Conservation (phyloP, 176 grass and related monocot species). For the Tuctoria greenei region DNA sequence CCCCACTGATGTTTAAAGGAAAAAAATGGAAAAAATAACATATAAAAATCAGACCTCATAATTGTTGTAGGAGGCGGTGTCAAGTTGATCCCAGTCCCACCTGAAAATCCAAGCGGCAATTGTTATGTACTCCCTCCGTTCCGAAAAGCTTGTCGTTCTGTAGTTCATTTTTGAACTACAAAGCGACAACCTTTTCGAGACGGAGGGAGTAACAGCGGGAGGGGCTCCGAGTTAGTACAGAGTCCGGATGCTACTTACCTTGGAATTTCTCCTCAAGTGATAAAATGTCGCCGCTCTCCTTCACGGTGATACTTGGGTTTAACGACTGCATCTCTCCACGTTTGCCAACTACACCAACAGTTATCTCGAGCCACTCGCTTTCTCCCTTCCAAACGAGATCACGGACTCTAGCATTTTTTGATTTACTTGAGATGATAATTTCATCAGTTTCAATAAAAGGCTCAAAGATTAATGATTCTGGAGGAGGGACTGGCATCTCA, state of each 20-base stretch:
- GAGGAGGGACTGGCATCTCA: constrained; percentile 86
- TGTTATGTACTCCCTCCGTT: no score
- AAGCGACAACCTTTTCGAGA: no score
- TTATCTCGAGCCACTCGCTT: constrained; percentile 85
- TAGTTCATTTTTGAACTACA: no score
- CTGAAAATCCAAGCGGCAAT: constrained; percentile 42
- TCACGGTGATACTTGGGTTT: constrained; percentile 92
- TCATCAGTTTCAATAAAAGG: constrained; percentile 94
- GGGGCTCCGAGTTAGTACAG: not conserved
- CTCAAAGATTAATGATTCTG: constrained; percentile 77
- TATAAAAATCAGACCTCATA: constrained; percentile 55
- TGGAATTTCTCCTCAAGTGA: constrained; percentile 99
- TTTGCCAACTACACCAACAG: constrained; percentile 80
- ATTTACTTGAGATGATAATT: constrained; percentile 73
- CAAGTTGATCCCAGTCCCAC: constrained; percentile 95
- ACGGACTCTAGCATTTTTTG: constrained; percentile 39
- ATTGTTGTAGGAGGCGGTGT: constrained; percentile 85
- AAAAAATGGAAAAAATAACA: not conserved
- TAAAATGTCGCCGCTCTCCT: constrained; percentile 91
- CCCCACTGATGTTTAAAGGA: not conserved
- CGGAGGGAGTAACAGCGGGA: not conserved
- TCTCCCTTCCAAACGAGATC: constrained; percentile 68
- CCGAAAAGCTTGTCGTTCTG: no score
- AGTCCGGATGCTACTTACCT: constrained; percentile 40
- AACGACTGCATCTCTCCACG: constrained; percentile 76